A percentile compares a stretch with the other conserved stretches of the same genome.
Conservation (phyloP, 1,284 basidiomycete genomes). For the Irpex sp. region DNA sequence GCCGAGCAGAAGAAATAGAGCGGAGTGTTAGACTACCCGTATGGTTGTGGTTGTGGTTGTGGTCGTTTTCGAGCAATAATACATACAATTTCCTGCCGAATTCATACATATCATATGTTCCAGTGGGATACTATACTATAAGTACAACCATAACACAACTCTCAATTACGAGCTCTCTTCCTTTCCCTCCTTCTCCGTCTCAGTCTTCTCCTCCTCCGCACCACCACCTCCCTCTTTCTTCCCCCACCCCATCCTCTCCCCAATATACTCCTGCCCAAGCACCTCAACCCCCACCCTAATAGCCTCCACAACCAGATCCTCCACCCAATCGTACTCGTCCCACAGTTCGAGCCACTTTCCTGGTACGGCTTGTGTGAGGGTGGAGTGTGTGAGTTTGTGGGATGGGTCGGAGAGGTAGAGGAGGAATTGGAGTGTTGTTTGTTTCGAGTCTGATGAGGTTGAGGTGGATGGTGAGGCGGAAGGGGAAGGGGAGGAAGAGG, state of each 20-base stretch:
- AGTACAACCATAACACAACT: neutral
- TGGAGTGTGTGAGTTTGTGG: conserved; percentile 74
- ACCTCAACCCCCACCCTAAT: conserved; percentile 81
- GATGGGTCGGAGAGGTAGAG: conserved; percentile 79
- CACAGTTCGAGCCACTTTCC: conserved; percentile 81
- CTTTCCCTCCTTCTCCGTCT: too few relatives aligned
- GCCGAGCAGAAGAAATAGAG: conserved; percentile 61
- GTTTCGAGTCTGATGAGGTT: conserved; percentile 5
- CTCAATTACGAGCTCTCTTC: too few relatives aligned
- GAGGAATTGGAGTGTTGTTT: conserved; percentile 78
- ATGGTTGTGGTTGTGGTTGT: neutral
- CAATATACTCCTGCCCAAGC: conserved; percentile 85
- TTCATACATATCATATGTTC: neutral
- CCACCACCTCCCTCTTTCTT: conserved; percentile 20
- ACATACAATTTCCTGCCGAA: neutral
- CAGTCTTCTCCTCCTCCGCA: conserved; percentile 8
- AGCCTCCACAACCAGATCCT: conserved; percentile 85
- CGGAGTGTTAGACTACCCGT: conserved; percentile 26
- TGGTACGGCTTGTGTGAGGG: conserved; percentile 80
- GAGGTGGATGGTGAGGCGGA: too few relatives aligned
- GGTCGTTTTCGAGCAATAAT: conserved; percentile 4
- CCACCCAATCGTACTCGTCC: conserved; percentile 95
- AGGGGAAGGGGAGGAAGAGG: too few relatives aligned
- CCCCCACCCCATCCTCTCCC: conserved; percentile 75
- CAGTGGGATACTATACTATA: neutral